Evolutionary conservation across 192 early-diverging fungal genomes (phyloP).

Genomic region (Coemansia guatemalensis): DNA sequence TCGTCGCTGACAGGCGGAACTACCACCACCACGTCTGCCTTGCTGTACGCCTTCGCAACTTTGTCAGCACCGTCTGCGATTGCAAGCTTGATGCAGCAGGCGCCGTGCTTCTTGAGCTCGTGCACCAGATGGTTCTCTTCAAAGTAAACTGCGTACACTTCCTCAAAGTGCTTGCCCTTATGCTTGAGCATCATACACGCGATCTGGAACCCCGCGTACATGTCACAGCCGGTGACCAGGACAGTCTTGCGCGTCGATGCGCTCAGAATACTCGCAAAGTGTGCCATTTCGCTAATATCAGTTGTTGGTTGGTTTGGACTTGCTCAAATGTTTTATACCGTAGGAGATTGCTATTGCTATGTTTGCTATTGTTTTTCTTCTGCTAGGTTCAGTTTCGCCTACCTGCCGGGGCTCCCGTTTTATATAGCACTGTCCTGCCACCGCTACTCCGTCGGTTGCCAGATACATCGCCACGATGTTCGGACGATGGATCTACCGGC

Average conservation of each 20-base stretch:
- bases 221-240: slow-evolving; percentile 46
- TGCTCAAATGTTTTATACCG: background rate
- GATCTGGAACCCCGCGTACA: slow-evolving; percentile 39
- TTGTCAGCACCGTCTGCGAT: slow-evolving; percentile 25
- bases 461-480: no score
- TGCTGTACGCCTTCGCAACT: slow-evolving; percentile 37
- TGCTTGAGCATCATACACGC: slow-evolving; percentile 27
- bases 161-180: slow-evolving; percentile 25
- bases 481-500: no score
- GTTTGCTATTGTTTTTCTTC: background rate
- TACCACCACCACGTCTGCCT: slow-evolving; percentile 40
- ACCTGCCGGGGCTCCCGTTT: no score
- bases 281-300: slow-evolving; percentile 16
- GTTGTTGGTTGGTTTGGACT: background rate
- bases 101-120: slow-evolving; percentile 37
- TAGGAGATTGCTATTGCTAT: background rate
- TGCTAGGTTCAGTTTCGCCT: background rate
- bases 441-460: no score
- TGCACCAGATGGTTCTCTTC: slow-evolving; percentile 42
- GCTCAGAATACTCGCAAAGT: slow-evolving; percentile 33
- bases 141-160: slow-evolving; percentile 27
- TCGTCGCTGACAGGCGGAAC: slow-evolving; percentile 44
- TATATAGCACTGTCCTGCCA: no score
- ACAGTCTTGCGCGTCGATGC: slow-evolving; percentile 27
- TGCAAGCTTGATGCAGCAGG: slow-evolving; percentile 18